phyloP scores from a whole-genome alignment of 1,139 yeast species.

The Tardiomyces digboiensis region DNA sequence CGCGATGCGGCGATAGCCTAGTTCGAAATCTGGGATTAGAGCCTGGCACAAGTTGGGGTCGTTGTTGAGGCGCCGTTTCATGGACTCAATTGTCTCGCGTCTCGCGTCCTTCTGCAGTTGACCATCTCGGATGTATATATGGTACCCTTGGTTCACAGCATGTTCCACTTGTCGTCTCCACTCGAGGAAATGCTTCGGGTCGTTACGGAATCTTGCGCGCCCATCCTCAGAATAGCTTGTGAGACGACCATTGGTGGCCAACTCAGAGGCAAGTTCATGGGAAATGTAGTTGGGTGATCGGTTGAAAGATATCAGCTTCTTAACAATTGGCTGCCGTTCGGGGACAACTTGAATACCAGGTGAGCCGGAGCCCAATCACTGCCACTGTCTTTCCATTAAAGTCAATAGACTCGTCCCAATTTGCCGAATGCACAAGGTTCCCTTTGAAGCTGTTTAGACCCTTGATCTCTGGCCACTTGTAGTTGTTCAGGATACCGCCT shows the following conservation, averaged over 20 bases:
- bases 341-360: slow-evolving; percentile 4
- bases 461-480: slow-evolving; percentile 13
- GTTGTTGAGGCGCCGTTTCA: neutral
- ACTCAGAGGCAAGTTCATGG: neutral
- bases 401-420: slow-evolving; percentile 2
- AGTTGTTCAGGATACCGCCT: slow-evolving; percentile 17
- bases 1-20: neutral
- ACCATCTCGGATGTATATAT: neutral
- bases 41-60: neutral
- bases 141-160: neutral
- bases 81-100: neutral
- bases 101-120: neutral
- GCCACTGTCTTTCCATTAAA: slow-evolving; percentile 4
- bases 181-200: neutral
- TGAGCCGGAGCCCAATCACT: slow-evolving; percentile 4
- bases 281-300: slow-evolving; percentile 2
- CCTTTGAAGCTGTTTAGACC: slow-evolving; percentile 3
- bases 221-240: neutral
- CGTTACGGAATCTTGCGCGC: neutral
- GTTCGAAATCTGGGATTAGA: neutral
- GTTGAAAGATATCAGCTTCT: slow-evolving; percentile 1
- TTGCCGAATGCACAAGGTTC: slow-evolving; percentile 2
- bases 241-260: neutral
- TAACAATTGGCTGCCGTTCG: neutral
- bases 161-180: neutral